These are phyloP conservation scores for Torrubiella hemipterigena DNA, from an alignment of 2,329 filamentous ascomycete genomes.

Conservation along the genomic window DNA sequence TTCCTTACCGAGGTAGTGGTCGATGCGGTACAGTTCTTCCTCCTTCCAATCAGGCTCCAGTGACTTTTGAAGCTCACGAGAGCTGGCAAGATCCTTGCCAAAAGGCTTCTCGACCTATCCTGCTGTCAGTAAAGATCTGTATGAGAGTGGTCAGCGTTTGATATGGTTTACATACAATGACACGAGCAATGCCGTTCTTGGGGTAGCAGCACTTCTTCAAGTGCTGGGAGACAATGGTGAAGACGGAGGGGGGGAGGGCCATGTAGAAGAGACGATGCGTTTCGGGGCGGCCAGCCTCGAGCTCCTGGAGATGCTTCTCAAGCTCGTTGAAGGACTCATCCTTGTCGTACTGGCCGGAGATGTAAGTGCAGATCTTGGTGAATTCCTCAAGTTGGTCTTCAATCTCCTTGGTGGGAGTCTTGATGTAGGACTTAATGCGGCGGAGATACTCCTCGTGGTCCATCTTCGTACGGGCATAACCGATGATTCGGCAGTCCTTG, in stretches of 20 bases:
- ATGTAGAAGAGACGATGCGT: conserved; percentile 97
- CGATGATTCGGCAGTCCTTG: conserved; percentile 91
- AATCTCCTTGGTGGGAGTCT: conserved; percentile 93
- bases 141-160: neutral
- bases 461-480: conserved; percentile 99
- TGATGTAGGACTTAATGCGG: conserved; percentile 95
- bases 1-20: conserved; percentile 98
- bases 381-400: conserved; percentile 93
- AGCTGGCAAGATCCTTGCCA: conserved; percentile 91
- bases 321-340: conserved; percentile 87
- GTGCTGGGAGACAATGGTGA: conserved; percentile 94
- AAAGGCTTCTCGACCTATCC: conserved; percentile 94
- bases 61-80: conserved; percentile 86
- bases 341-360: conserved; percentile 95
- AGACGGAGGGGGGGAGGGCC: conserved; percentile 94
- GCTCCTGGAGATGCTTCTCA: conserved; percentile 70
- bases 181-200: conserved; percentile 74
- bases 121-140: conserved; percentile 12
- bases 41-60: conserved; percentile 97
- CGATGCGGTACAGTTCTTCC: conserved; percentile 97
- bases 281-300: conserved; percentile 74
- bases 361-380: conserved; percentile 75
- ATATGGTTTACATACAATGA: conserved; percentile 61
- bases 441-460: conserved; percentile 91
- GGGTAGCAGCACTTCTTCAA: conserved; percentile 97